Conservation (phyloP, 1,139 yeast species). For the Pichia sp. region DNA sequence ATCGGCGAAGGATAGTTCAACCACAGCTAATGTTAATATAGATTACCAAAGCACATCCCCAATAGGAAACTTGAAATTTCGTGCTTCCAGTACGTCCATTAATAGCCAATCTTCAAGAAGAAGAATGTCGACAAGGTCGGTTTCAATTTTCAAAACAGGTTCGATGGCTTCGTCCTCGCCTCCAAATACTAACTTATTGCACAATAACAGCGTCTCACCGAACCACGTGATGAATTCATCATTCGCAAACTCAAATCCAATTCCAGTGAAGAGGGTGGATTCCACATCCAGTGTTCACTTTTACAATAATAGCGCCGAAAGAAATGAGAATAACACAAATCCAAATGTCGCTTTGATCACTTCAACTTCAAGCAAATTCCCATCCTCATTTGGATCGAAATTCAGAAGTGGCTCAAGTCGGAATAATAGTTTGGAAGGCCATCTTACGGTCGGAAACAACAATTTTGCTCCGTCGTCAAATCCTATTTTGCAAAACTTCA, state of each 20-base stretch:
- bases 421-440: constrained; percentile 30
- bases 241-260: constrained; percentile 32
- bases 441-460: constrained; percentile 8
- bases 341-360: constrained; percentile 5
- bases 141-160: constrained; percentile 61
- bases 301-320: constrained; percentile 14
- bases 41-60: constrained; percentile 10
- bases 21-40: not conserved
- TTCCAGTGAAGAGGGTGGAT: constrained; percentile 41
- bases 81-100: constrained; percentile 22
- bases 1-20: not conserved
- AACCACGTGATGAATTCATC: not conserved
- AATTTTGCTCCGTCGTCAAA: constrained; percentile 18
- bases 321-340: not conserved
- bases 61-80: constrained; percentile 17
- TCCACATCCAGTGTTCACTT: constrained; percentile 45
- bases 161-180: constrained; percentile 48
- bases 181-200: constrained; percentile 27
- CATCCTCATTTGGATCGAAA: constrained; percentile 55
- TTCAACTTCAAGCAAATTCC: constrained; percentile 42
- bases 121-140: constrained; percentile 33
- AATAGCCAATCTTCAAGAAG: constrained; percentile 24
- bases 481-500: constrained; percentile 25
- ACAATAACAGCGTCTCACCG: constrained; percentile 1
- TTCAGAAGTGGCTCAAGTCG: constrained; percentile 25